A percentile compares a stretch with the other conserved stretches of the same genome.
Conservation (phyloP, 179 eudicot genomes). For the Nepenthes alata region DNA sequence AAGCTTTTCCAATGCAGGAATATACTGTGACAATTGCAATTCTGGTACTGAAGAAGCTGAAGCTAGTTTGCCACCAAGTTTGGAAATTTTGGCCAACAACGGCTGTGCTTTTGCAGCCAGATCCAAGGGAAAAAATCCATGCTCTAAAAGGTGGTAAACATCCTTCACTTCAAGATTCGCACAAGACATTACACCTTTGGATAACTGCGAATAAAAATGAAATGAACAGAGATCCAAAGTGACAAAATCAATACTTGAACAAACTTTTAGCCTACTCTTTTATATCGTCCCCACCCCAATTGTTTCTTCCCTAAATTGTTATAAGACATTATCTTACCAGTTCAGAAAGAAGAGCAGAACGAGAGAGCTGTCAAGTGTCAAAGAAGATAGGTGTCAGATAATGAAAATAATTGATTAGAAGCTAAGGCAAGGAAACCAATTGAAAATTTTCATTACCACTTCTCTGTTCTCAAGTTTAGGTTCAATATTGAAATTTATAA, state of each 20-base stretch:
- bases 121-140: constrained; percentile 62
- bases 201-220: constrained; percentile 24
- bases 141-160: constrained; percentile 69
- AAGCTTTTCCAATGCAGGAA: constrained; percentile 60
- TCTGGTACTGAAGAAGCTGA: constrained; percentile 87
- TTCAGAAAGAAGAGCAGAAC: constrained; percentile 59
- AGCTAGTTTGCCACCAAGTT: constrained; percentile 73
- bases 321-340: constrained; percentile 43
- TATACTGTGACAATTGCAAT: constrained; percentile 64
- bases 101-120: constrained; percentile 61
- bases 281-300: background rate
- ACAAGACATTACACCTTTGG: constrained; percentile 81
- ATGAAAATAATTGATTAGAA: background rate
- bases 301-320: too few species aligned
- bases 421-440: constrained; percentile 12
- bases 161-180: constrained; percentile 88
- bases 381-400: constrained; percentile 8
- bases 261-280: background rate
- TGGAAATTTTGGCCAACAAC: constrained; percentile 54
- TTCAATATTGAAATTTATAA: constrained; percentile 66
- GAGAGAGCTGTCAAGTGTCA: constrained; percentile 52
- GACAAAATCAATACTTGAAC: background rate
- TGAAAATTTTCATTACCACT: constrained; percentile 42
- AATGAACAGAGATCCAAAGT: background rate
- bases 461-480: constrained; percentile 72